Evolutionary conservation across 345 rosid species (phyloP), one percentile per base, ranked within the genome.

Genomic region (Syzygium oleosum): DNA sequence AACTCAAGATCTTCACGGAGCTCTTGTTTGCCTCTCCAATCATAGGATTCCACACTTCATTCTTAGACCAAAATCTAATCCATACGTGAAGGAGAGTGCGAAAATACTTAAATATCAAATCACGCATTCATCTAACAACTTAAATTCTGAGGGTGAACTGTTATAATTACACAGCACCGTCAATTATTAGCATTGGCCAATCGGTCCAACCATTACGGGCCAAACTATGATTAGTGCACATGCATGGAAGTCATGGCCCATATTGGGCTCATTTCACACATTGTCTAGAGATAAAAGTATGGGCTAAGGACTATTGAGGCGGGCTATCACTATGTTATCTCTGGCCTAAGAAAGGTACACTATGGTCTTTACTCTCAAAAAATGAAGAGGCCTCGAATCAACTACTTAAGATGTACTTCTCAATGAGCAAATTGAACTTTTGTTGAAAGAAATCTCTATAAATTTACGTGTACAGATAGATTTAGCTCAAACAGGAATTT

Each of bases 41-140:
- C 5, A 68, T 2, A 68, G 9, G 7, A 31, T 34, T 34, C 12
- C 1, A 17, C 6, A 0, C 6, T 68, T 16, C 46, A 17, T 9
- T 31, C 43, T 68, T 68, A 34, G 13, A 34, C 46, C 23, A 34
- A 68, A 31, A 68, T 68, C 12, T 68, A 21, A 68, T 68, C 11
- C 11, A 31, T 9, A 34, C 4, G 12, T 0, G 46, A 16, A 31
- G 22, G 19, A 68, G 21, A 17, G 22, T 4, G 46, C 21, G 3
- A 23, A 46, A 68, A 34, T 68, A 16, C 3, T 16, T 68, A 68
- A 34, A 34, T 15, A 68, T 34, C 2, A 34, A 17, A 16, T 16
- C 21, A 2, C 46, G 10, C 11, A 34, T 34, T 68, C 23, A 34
- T 31, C 13, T 9, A 31, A 16, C 6, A 19, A 22, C 43, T 65